Evolutionary conservation across 345 rosid genomes (phyloP), one percentile per base, ranked within the genome.

Genomic region (Hirschfeldia incana): DNA sequence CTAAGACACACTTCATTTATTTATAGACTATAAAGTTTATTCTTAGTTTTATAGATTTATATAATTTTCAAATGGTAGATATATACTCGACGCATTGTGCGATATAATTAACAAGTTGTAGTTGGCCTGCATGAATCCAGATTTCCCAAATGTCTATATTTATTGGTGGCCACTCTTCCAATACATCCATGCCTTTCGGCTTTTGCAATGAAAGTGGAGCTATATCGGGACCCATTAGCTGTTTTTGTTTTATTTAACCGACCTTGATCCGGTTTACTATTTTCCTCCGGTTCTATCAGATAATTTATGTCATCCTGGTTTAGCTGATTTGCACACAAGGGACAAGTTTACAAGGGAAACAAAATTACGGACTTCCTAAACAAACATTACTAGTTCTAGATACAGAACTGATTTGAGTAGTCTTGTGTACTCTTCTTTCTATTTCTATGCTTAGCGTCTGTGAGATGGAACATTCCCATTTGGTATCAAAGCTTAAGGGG

Each of bases 141-240:
- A 66, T 8, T 13, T 39, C 12, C 29, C 44, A 61, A 67, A 68
- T 65, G 76, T 65, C 30, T 28, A 6, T 5, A 33, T 5, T 27
- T 26, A 73, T 55, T 68, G 65, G 70, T 68, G 65, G 70, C 26
- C 70, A 69, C 27, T 27, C 33, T 27, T 73, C 78, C 70, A 79
- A 79, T 74, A 68, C 1, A 69, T 74, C 67, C 79, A 80, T 69
- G 67, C 51, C 72, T 74, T 74, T 55, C 0, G 79, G 83, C 83
- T 74, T 80, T 80, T 74, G 82, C 29, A 17, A 62, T 66, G 71
- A 26, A 67, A 73, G 78, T 79, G 78, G 83, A 29, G 37, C 69
- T 8, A n/a, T 36, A 36, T 26, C 30, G 61, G 82, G 34, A 4
- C 79, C 82, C 61, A n/a, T 51, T 63, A 69, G 8, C 33, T 74